Evolutionary conservation across 495 filamentous ascomycete genomes (phyloP), one percentile per base, ranked within the genome.

Genomic region (Penicillium canescens): DNA sequence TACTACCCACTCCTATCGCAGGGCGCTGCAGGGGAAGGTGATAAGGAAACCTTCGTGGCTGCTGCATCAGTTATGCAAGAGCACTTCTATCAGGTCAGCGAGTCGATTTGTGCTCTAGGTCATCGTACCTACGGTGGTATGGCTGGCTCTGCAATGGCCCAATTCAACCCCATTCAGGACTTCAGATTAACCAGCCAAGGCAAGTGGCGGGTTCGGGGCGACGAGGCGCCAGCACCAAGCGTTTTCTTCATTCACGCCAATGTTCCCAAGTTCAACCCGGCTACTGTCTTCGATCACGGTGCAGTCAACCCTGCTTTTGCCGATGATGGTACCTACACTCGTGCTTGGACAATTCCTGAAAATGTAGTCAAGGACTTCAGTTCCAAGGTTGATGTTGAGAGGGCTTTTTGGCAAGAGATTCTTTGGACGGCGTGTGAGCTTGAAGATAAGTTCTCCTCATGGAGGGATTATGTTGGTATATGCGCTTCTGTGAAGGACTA

Each of bases 11-110:
- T 84, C 5, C 62, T 82, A 6, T 70, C 67, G 6, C 80, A 80
- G 58, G 78, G 78, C 23, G 74, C 66, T 0, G 65, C 71, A 1
- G 82, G 80, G 5, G 68, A 79, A 55, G 80, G 81, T 13, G 82
- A 84, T 56, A 83, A 83, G 55, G 81, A 84, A 36, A 84, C 76
- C 2, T 83, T 82, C 52, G 28, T 78, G 7, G 57, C 74, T 0
- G 79, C 78, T 0, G 80, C 80, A 1, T 60, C 69, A 0, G 76
- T 69, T 6, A 50, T 77, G 28, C 58, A 67, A 11, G 55, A 60
- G 18, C 62, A 71, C 4, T 81, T 71, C 43, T 76, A 73, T 40
- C 66, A 70, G 34, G 75, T 82, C 42, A 69, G 60, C 40, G 59
- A 62, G 28, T 31, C 53, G 40, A 62, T 78, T 54, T 55, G 42